Base-by-base conservation (phyloP, 257 asterid genomes). In the Echites panduratus region DNA sequence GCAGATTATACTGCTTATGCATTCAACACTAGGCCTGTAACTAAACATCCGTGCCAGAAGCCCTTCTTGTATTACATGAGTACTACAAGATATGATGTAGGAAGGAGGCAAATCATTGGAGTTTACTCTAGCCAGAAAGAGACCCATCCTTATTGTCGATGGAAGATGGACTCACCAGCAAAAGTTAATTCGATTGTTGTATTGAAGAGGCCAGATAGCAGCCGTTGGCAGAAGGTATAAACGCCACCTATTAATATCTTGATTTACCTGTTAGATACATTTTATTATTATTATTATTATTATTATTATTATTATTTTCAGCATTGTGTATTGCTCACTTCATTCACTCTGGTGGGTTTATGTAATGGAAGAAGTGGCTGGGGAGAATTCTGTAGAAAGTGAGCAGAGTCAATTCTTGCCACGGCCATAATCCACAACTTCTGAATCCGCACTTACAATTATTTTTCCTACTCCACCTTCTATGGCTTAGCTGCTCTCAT, bases 1-100 rank as follows among this genome's bases (percentile, higher is more conserved):
- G 96, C 96, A 0, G 98, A 92, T 76, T 88, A 87, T 84, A 90
- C 89, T 0, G 97, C 91, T 2, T 90, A 88, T 65, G 89, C 97
- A 20, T 92, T 92, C 96, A 90, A 92, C 85, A 88, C 97, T 10
- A 86, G 98, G 80, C 95, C 97, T 3, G 93, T 90, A 56, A 83
- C 89, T 1, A 86, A 84, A 75, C 91, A 92, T 74, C 98, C 98
- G 0, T 92, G 98, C 73, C 96, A 90, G 80, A 90, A 90, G 78
- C 98, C 96, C 14, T 87, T 83, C 79, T 54, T 86, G 62, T 90
- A 78, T 72, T 90, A 88, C 88, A 70, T 90, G 79, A 80, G 78
- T 81, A 63, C 88, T 0, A 81, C 88, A 0, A 88, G 50, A 53
- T 90, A 83, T 66, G 95, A 92, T 35, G 79, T 73, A 17, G 79